These are phyloP conservation scores for Suillus spraguei DNA, from an alignment of 768 basidiomycete species.

Conservation along the genomic window DNA sequence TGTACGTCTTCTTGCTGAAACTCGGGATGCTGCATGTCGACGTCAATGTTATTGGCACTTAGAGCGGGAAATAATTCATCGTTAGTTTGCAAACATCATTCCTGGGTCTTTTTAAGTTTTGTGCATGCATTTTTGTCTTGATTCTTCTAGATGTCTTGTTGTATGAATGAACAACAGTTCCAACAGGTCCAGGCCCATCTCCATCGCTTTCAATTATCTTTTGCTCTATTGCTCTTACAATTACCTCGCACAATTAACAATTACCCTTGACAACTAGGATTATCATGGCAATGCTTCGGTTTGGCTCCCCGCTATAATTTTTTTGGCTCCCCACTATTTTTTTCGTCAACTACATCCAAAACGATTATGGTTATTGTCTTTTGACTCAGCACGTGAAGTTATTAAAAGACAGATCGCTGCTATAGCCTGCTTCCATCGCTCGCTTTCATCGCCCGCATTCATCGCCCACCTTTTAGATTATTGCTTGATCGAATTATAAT, in stretches of 20 bases:
- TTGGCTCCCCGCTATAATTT: too few relatives aligned
- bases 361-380: background rate
- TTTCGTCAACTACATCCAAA: too few relatives aligned
- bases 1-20: conserved; percentile 7
- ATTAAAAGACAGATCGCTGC: too few relatives aligned
- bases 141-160: background rate
- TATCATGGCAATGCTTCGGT: too few relatives aligned
- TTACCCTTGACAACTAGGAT: too few relatives aligned
- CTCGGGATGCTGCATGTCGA: background rate
- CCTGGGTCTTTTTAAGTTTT: background rate
- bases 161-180: background rate
- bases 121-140: background rate
- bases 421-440: too few relatives aligned
- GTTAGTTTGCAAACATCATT: background rate
- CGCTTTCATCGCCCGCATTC: too few relatives aligned
- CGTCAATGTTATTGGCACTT: background rate
- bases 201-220: background rate
- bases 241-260: too few relatives aligned
- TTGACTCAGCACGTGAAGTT: too few relatives aligned
- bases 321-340: background rate
- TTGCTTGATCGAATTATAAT: too few relatives aligned
- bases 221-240: background rate
- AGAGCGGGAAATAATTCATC: background rate
- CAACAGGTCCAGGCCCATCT: background rate
- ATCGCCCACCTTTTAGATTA: too few relatives aligned